phyloP scores from a whole-genome alignment of 345 rosid species.

The Brassica juncea region DNA sequence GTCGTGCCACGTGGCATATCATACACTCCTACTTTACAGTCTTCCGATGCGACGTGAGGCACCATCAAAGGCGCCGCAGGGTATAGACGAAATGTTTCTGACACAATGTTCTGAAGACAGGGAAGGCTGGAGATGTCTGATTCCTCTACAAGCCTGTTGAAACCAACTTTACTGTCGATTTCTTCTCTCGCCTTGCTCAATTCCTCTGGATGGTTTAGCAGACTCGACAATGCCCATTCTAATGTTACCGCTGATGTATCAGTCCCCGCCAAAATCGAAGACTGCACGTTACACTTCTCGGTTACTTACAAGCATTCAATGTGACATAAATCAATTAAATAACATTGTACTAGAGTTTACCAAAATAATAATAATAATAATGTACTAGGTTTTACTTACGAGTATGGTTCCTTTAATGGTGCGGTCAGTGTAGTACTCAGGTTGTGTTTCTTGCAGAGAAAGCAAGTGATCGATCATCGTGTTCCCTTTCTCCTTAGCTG shows the following conservation, averaged over 20 bases:
- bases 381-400: slow-evolving; percentile 26
- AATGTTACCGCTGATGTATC: slow-evolving; percentile 48
- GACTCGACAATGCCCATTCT: slow-evolving; percentile 55
- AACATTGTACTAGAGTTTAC: too few relatives aligned
- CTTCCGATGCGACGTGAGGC: slow-evolving; percentile 42
- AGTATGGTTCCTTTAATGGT: slow-evolving; percentile 54
- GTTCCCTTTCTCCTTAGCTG: slow-evolving; percentile 22
- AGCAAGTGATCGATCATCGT: slow-evolving; percentile 60
- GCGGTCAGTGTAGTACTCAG: slow-evolving; percentile 49
- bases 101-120: slow-evolving; percentile 47
- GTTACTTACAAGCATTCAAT: background rate
- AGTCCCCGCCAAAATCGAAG: slow-evolving; percentile 47
- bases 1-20: slow-evolving; percentile 44
- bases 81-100: slow-evolving; percentile 47
- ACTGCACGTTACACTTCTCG: slow-evolving; percentile 30
- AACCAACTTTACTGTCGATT: slow-evolving; percentile 35
- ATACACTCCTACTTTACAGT: slow-evolving; percentile 43
- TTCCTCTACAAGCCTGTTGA: slow-evolving; percentile 39
- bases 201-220: slow-evolving; percentile 43
- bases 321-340: background rate
- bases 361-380: too few relatives aligned
- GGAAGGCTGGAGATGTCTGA: slow-evolving; percentile 37
- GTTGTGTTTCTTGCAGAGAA: slow-evolving; percentile 52
- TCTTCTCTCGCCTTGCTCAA: slow-evolving; percentile 42
- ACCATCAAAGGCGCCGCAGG: slow-evolving; percentile 42